A percentile compares a stretch with the other conserved stretches of the same genome.
Evolutionary conservation across 2,329 filamentous ascomycete species (phyloP).

Genomic region (Penicillium sp.): DNA sequence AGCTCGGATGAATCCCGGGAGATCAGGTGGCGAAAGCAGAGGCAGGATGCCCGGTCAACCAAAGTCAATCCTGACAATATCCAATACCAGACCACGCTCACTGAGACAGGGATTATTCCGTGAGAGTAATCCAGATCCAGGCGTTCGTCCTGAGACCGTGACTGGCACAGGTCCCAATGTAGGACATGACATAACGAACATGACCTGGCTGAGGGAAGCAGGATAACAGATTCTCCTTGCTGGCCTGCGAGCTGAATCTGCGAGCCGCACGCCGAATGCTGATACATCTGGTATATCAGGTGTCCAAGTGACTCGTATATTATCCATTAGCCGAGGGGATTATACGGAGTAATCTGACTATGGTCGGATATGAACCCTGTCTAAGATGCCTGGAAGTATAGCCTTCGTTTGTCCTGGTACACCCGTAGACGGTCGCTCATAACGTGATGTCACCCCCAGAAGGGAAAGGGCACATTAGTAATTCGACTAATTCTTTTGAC

Average conservation of each 20-base stretch:
- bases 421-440: not conserved
- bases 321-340: not conserved
- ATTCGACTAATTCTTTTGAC: slow-evolving; percentile 2
- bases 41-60: slow-evolving; percentile 19
- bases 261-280: not conserved
- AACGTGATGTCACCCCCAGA: not conserved
- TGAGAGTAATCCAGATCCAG: not conserved
- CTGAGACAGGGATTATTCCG: slow-evolving; percentile 15
- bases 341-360: not conserved
- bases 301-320: slow-evolving; percentile 9
- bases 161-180: slow-evolving; percentile 14
- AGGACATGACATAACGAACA: slow-evolving; percentile 27
- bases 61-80: slow-evolving; percentile 4
- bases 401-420: not conserved
- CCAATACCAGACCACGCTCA: slow-evolving; percentile 2
- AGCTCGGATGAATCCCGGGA: slow-evolving; percentile 15
- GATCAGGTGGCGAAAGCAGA: slow-evolving; percentile 19
- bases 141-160: slow-evolving; percentile 2
- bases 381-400: not conserved
- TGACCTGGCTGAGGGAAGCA: not conserved
- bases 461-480: not conserved
- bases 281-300: slow-evolving; percentile 9
- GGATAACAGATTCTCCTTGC: slow-evolving; percentile 21
- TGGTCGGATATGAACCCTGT: not conserved
- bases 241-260: slow-evolving; percentile 11